Conservation (phyloP, 2,329 filamentous ascomycete species). For the Colletotrichum tofieldiae region DNA sequence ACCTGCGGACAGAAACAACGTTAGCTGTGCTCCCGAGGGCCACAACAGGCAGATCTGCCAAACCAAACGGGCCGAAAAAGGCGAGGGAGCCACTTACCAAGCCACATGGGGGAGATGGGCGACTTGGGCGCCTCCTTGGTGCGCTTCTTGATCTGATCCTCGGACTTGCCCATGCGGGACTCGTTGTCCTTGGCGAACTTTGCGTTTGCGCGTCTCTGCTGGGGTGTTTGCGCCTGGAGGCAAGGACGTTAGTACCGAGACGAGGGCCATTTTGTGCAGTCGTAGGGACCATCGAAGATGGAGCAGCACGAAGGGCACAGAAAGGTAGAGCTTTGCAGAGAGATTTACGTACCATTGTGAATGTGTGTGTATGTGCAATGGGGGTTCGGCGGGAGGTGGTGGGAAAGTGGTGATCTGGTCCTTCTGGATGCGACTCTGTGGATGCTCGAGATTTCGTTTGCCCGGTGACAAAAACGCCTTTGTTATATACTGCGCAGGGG, state of each 20-base stretch:
- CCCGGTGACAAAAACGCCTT: not conserved
- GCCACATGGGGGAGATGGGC: slow-evolving; percentile 75
- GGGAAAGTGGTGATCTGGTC: slow-evolving; percentile 4
- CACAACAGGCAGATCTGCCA: not conserved
- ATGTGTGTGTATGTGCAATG: slow-evolving; percentile 6
- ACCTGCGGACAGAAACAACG: slow-evolving; percentile 52
- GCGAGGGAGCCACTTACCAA: slow-evolving; percentile 64
- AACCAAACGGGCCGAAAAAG: not conserved
- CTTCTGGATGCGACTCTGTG: slow-evolving; percentile 16
- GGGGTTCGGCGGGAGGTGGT: not conserved
- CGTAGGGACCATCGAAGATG: not conserved
- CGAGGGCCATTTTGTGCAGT: not conserved
- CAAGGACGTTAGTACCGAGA: slow-evolving; percentile 1
- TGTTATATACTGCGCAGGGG: slow-evolving; percentile 13
- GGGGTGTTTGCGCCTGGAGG: slow-evolving; percentile 83
- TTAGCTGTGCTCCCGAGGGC: slow-evolving; percentile 10
- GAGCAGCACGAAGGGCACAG: not conserved
- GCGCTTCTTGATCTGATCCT: slow-evolving; percentile 74
- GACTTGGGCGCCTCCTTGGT: slow-evolving; percentile 71
- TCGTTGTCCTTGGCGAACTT: slow-evolving; percentile 84
- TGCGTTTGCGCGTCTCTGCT: slow-evolving; percentile 86
- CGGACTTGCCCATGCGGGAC: slow-evolving; percentile 82
- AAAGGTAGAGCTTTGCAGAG: not conserved
- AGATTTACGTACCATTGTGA: slow-evolving; percentile 44
- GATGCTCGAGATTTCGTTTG: not conserved